Conservation (phyloP, 176 grass and related monocot species). For the Neostapfia colusana region DNA sequence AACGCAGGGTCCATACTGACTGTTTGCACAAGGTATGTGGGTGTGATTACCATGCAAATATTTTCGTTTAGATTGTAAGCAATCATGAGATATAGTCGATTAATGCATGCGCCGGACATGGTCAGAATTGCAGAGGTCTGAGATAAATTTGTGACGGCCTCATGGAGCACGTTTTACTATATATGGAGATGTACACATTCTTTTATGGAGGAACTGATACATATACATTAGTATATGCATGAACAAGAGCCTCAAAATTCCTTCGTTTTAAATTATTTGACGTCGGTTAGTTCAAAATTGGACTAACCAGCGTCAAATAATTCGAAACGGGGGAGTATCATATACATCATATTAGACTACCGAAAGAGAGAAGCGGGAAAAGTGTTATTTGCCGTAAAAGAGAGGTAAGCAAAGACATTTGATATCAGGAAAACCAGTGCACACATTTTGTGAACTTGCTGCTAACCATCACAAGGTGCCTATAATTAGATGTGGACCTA, state of each 20-base stretch:
- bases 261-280: too few species aligned
- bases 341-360: neutral
- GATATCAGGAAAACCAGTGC: neutral
- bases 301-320: too few species aligned
- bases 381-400: neutral
- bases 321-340: too few species aligned
- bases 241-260: neutral
- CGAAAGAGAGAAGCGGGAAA: neutral
- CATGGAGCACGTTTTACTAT: neutral
- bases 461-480: conserved; percentile 1
- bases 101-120: too few species aligned
- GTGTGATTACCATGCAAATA: neutral
- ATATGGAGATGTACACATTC: too few species aligned
- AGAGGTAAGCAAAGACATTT: neutral
- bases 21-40: neutral
- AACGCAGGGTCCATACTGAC: neutral
- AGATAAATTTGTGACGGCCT: neutral
- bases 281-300: too few species aligned
- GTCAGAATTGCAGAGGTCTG: too few species aligned
- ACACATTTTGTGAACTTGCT: neutral
- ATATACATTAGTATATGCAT: neutral
- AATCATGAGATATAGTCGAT: neutral
- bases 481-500: conserved; percentile 44
- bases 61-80: neutral
- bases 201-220: too few species aligned